A percentile compares a stretch with the other conserved stretches of the same genome.
Evolutionary conservation across 805 yeast genomes (phyloP).

Genomic region (Lipomyces japonicus): DNA sequence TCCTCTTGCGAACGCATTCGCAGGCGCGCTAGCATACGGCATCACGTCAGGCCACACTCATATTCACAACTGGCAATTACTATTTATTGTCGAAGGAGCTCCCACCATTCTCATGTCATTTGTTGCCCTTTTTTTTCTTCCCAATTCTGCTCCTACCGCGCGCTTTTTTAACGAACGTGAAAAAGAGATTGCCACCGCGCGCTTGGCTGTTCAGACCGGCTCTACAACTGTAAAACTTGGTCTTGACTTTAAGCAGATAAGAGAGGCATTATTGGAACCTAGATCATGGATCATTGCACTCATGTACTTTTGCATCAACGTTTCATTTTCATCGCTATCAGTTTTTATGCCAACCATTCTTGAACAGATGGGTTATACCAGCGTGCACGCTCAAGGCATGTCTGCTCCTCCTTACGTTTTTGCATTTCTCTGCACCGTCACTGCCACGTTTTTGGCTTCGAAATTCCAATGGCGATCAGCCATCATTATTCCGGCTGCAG

Average conservation of each 20-base stretch:
- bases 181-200: constrained; percentile 25
- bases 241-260: not conserved
- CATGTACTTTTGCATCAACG: constrained; percentile 33
- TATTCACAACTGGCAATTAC: constrained; percentile 44
- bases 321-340: constrained; percentile 42
- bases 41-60: constrained; percentile 39
- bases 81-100: constrained; percentile 43
- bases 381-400: constrained; percentile 44
- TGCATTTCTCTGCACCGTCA: constrained; percentile 10
- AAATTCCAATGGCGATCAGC: not conserved
- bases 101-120: constrained; percentile 41
- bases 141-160: constrained; percentile 3
- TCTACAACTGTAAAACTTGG: constrained; percentile 17
- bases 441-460: not conserved
- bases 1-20: constrained; percentile 39
- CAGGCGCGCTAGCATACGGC: constrained; percentile 43
- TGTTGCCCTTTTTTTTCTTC: constrained; percentile 1
- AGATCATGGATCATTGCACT: constrained; percentile 5
- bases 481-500: not conserved
- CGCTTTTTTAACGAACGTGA: constrained; percentile 3
- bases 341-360: constrained; percentile 49
- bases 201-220: constrained; percentile 8
- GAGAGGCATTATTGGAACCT: constrained; percentile 1
- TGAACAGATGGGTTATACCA: constrained; percentile 42
- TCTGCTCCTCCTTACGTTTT: constrained; percentile 47